Base-by-base conservation (phyloP, 2,329 filamentous ascomycete genomes). In the Lachnellula suecica region DNA sequence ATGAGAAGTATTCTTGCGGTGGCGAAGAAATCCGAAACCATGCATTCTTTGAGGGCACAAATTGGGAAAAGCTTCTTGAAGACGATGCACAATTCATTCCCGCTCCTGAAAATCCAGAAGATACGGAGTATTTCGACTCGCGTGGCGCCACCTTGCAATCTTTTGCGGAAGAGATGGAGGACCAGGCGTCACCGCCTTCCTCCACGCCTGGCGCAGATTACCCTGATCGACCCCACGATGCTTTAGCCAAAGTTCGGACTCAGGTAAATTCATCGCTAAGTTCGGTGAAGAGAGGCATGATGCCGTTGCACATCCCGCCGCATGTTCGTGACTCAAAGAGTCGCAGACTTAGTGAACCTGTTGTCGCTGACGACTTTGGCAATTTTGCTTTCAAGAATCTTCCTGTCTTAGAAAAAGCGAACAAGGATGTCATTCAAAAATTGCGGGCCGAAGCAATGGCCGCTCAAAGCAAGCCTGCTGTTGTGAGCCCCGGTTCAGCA, bases 391-490 rank as follows among this genome's bases (percentile, higher is more conserved):
- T 96, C 78, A 99, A 99, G 74, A 99, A 99, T 63, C 74, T 99
- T 44, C 92, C 93, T 0, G 93, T 97, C 19, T 78, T 99, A 17
- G 94, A 97, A 65, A 97, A 97, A 70, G 94, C 94, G 49, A 99
- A 99, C 72, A 99, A 99, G 68, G 94, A 99, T 64, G 91, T 97
- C 25, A 96, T 99, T 27, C 92, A 97, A 64, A 97, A 97, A 69
- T 77, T 99, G 52, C 86, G 92, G 10, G 91, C 92, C 20, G 92
- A 97, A 70, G 92, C 94, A 3, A 79, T 97, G 74, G 91, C 83
- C 2, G 72, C 77, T 2, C 82, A 85, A 60, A 81, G 70, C 64
- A 85, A 85, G 63, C 64, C 71, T 27, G 42, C 37, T 11, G 46
- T 57, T 17, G 49, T 61, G 17, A 65, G 58, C 38, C 63, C 64